These are phyloP conservation scores for Podaxis sp. DNA, from an alignment of 768 basidiomycete species.

Conservation along the genomic window DNA sequence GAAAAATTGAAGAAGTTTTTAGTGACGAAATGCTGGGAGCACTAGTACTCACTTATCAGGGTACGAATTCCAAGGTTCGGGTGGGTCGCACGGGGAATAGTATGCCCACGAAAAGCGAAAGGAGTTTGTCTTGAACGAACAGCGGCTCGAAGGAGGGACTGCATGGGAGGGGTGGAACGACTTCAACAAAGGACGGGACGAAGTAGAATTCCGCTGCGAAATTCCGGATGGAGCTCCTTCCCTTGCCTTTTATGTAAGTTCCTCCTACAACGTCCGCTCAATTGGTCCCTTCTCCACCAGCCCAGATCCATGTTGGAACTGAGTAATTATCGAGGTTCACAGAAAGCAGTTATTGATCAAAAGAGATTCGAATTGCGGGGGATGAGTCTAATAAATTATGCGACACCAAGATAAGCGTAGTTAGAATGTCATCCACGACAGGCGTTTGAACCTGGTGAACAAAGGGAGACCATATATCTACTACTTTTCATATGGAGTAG, in stretches of 20 bases:
- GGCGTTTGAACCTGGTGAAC: background rate
- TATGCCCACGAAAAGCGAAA: constrained; percentile 19
- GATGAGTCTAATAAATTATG: constrained; percentile 18
- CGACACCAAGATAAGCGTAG: constrained; percentile 2
- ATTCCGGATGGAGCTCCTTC: constrained; percentile 18
- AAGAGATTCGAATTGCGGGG: background rate
- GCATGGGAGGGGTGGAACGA: constrained; percentile 30
- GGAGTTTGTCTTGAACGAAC: constrained; percentile 26
- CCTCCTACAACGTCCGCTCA: no score
- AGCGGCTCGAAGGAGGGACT: constrained; percentile 34
- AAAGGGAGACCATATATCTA: background rate
- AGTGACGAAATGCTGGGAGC: background rate
- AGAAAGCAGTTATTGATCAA: background rate
- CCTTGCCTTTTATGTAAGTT: constrained; percentile 16
- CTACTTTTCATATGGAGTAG: constrained; percentile 11
- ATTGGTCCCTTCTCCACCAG: no score
- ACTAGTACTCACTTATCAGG: constrained; percentile 51
- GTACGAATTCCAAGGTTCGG: constrained; percentile 38
- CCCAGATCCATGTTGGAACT: no score
- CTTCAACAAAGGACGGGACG: constrained; percentile 9
- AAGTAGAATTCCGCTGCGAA: constrained; percentile 9
- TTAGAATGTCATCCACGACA: background rate
- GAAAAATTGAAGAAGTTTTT: background rate
- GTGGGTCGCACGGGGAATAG: constrained; percentile 22
- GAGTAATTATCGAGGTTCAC: no score